phyloP scores from a whole-genome alignment of 768 basidiomycete species.

The Auriculariales sp. region DNA sequence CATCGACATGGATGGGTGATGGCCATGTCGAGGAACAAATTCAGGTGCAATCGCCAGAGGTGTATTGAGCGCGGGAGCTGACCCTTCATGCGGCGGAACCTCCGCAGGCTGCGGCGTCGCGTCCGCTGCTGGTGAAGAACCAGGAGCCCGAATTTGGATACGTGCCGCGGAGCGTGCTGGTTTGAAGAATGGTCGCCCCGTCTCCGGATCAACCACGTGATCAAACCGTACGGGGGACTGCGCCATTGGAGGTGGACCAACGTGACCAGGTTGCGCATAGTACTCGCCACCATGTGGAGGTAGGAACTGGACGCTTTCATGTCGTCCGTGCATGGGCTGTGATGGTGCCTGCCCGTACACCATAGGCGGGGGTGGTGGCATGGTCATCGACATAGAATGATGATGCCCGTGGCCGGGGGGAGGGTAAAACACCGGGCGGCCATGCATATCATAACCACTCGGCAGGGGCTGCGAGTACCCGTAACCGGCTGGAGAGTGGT shows the following conservation, averaged over 20 bases:
- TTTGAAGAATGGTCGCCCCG: conserved; percentile 57
- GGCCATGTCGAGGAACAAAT: too few relatives aligned
- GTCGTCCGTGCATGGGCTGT: conserved; percentile 31
- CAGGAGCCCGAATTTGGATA: conserved; percentile 58
- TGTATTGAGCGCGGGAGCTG: too few relatives aligned
- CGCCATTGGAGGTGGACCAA: conserved; percentile 38
- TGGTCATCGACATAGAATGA: conserved; percentile 21
- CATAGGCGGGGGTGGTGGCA: conserved; percentile 23
- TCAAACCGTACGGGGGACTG: conserved; percentile 48
- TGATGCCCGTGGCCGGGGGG: conserved; percentile 23
- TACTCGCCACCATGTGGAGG: conserved; percentile 12
- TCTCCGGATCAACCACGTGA: conserved; percentile 50
- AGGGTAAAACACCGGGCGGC: conserved; percentile 55
- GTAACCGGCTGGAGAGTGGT: conserved; percentile 20
- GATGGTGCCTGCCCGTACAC: too few relatives aligned
- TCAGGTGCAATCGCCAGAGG: too few relatives aligned
- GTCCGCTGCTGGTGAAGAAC: background rate
- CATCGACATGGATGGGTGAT: too few relatives aligned
- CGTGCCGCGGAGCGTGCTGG: conserved; percentile 59
- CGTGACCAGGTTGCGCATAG: conserved; percentile 42
- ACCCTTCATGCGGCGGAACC: background rate
- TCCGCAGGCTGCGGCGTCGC: background rate
- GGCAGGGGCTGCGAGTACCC: conserved; percentile 50
- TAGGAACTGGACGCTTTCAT: conserved; percentile 46
- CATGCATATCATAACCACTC: conserved; percentile 57